Base-by-base conservation (phyloP, 768 basidiomycete genomes). In the Xerocomus spinulosus region DNA sequence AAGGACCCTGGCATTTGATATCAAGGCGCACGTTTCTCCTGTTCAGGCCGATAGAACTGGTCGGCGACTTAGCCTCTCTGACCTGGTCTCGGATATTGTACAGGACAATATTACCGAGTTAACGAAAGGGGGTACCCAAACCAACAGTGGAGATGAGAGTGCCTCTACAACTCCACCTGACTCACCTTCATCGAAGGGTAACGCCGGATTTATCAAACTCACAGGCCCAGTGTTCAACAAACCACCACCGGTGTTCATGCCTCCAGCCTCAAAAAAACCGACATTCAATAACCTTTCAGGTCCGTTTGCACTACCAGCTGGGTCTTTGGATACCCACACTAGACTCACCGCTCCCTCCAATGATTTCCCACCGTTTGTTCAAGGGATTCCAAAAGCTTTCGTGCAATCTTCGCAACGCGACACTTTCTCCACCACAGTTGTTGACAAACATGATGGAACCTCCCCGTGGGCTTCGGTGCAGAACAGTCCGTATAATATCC, bases 401-500 rank as follows among this genome's bases (percentile, higher is more conserved):
- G 72, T 70, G 4, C 81, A 81, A n/a, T 75, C 78, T 14, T 79
- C 79, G 10, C 61, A 78, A 39, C 76, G 81, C 25, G 79, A 75
- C 57, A 50, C 76, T 30, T 67, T 69, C 39, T 80, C 81, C 0
- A 79, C 80, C 34, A 53, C 55, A 7, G 52, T 82, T 32, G 80
- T 83, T 56, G 79, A 79, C 50, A 70, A 70, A 46, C 69, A 67
- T 15, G 69, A 74, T 21, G 68, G 67, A 30, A 62, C 57, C 15
- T 70, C 77, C 12, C 66, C 76, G 7, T 86, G 85, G 83, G 69
- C 79, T 0, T 70, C 70, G 4, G 79, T 78, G 3, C 85, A 87
- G 61, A 82, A 83, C 20, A 80, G 78, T 0, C 76, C 77, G 32
- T 74, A 73, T 46, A 75, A 74, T 4, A 62, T 64, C 34, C 66